Evolutionary conservation across 192 early-diverging fungal genomes (phyloP).

Genomic region (Linnemannia exigua): DNA sequence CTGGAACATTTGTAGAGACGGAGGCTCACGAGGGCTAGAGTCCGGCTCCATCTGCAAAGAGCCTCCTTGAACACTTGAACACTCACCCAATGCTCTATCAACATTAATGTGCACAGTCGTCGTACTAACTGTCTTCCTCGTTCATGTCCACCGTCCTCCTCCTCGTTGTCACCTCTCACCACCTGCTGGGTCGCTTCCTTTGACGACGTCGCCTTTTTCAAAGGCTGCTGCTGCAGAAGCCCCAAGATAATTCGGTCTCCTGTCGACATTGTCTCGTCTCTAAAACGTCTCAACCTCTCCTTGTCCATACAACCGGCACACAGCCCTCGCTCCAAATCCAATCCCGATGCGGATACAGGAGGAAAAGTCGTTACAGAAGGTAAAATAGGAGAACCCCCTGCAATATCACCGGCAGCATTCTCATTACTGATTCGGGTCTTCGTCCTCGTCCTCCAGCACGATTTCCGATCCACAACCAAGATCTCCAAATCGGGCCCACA

Average conservation of each 20-base stretch:
- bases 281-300: neutral
- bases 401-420: neutral
- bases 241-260: slow-evolving; percentile 35
- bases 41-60: slow-evolving; percentile 17
- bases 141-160: neutral
- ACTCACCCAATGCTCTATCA: slow-evolving; percentile 46
- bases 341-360: neutral
- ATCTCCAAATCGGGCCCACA: slow-evolving; percentile 37
- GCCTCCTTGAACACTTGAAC: slow-evolving; percentile 8
- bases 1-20: slow-evolving; percentile 30
- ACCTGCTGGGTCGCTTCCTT: neutral
- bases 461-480: slow-evolving; percentile 34
- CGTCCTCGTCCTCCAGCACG: slow-evolving; percentile 31
- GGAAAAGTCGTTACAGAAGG: neutral
- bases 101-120: slow-evolving; percentile 11
- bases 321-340: neutral
- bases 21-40: slow-evolving; percentile 10
- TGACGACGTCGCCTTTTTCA: neutral
- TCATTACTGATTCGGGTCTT: neutral
- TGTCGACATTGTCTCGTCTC: slow-evolving; percentile 9
- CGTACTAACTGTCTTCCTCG: neutral
- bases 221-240: slow-evolving; percentile 5
- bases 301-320: slow-evolving; percentile 10
- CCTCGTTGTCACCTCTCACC: neutral
- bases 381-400: neutral